Evolutionary conservation across 2,329 filamentous ascomycete genomes (phyloP), one percentile per base, ranked within the genome.

Genomic region (Penicillium sp.): DNA sequence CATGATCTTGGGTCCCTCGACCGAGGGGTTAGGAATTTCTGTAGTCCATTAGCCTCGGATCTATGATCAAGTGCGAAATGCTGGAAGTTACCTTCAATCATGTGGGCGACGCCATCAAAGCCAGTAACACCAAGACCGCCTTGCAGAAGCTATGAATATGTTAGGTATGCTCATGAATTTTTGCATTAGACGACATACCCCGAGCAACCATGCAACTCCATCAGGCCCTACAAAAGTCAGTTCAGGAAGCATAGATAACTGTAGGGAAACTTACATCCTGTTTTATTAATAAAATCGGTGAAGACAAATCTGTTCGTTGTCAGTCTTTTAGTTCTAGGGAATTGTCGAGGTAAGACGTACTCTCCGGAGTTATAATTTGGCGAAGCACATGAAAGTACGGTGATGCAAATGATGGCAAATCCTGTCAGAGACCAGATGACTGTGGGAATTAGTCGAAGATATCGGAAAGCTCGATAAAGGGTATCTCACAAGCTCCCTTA

Each of bases 321-420:
- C 31, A 68, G 62, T 24, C 39, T 5, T 2, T 24, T 26, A 22
- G 1, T 20, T 5, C 6, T 7, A 18, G 5, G 11, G 11, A 11
- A 16, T 11, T 5, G 1, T n/a, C 22, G 4, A n/a, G 20, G 5
- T 26, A 37, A 46, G 0, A 59, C 88, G 50, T 88, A 89, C 10
- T 79, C 70, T 16, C 79, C 87, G 8, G 79, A 81, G 63, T 85
- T 85, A 66, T 83, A 90, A 61, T 86, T 76, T 0, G 86, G 86
- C 2, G 87, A 81, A 0, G 86, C 79, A 65, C 85, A 89, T 4
- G 86, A 80, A 47, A 92, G 74, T 0, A 89, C 78, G 0, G 87
- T 88, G 59, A 90, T 88, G 59, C 79, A 87, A 61, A 91, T 89
- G 55, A 90, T 76, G 42, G 82, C 74, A 62, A 91, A 90, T 0